phyloP scores from a whole-genome alignment of 495 filamentous ascomycete genomes.

The Daldinia childiae region DNA sequence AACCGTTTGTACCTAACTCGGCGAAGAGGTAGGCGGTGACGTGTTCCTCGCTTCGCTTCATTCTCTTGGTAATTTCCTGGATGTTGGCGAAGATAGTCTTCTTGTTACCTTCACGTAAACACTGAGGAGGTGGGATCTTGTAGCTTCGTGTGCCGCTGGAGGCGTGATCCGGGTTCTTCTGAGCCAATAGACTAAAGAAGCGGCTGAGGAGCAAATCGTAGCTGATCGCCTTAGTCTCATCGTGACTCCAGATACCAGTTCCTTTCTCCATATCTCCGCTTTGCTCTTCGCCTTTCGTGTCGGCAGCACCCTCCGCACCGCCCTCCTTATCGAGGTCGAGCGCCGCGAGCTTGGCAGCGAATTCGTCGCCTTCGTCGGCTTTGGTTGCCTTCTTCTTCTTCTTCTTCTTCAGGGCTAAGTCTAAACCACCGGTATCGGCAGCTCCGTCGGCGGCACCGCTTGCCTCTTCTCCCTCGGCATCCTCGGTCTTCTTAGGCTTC shows the following conservation, averaged over 20 bases:
- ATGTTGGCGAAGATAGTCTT: slow-evolving; percentile 99
- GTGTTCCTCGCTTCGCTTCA: slow-evolving; percentile 98
- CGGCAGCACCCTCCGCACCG: slow-evolving; percentile 63
- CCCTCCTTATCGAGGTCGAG: slow-evolving; percentile 87
- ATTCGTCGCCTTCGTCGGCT: slow-evolving; percentile 65
- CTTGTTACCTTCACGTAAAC: slow-evolving; percentile 99
- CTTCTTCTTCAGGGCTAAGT: slow-evolving; percentile 90
- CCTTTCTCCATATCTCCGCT: slow-evolving; percentile 85
- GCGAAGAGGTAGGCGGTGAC: slow-evolving; percentile 97
- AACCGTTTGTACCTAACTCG: slow-evolving; percentile 95
- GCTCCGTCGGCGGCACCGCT: slow-evolving; percentile 59
- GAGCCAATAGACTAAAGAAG: slow-evolving; percentile 91
- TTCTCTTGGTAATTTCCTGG: slow-evolving; percentile 80
- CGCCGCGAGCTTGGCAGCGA: slow-evolving; percentile 68
- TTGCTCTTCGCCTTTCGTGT: slow-evolving; percentile 60
- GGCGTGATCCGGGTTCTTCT: slow-evolving; percentile 93
- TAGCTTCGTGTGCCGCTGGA: slow-evolving; percentile 89
- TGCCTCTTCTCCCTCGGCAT: slow-evolving; percentile 63
- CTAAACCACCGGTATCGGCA: slow-evolving; percentile 64
- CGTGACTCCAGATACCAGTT: slow-evolving; percentile 92
- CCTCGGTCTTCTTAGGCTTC: slow-evolving; percentile 74
- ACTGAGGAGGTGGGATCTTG: slow-evolving; percentile 99
- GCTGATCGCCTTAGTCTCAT: slow-evolving; percentile 75
- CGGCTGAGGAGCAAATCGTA: slow-evolving; percentile 86
- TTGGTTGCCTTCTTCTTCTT: slow-evolving; percentile 92